phyloP scores from a whole-genome alignment of 2,329 filamentous ascomycete species.

The Phialocephala sp. region DNA sequence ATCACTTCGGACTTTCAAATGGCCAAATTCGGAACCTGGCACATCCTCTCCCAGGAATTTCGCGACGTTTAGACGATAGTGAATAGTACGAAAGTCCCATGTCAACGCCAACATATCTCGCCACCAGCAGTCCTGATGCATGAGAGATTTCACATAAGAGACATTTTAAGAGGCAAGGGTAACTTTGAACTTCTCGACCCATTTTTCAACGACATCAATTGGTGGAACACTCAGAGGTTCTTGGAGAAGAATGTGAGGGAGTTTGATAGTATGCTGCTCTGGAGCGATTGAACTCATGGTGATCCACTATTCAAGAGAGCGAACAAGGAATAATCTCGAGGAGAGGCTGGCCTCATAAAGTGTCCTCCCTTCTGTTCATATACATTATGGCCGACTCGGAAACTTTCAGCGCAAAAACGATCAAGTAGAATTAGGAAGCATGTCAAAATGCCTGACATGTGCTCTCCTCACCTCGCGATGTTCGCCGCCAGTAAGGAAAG shows the following conservation, averaged over 20 bases:
- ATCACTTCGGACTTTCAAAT: not conserved
- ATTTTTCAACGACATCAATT: conserved; percentile 1
- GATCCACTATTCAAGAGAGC: not conserved
- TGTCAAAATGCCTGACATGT: not conserved
- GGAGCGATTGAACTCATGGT: not conserved
- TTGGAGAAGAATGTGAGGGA: not conserved
- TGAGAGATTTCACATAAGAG: not conserved
- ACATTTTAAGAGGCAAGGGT: not conserved
- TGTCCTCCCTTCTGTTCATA: not conserved
- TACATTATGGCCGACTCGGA: not conserved
- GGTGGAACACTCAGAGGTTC: not conserved
- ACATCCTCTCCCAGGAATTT: not conserved
- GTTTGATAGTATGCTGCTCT: not conserved
- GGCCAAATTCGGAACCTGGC: not conserved
- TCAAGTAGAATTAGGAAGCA: not conserved
- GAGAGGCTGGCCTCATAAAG: not conserved
- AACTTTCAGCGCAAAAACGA: not conserved
- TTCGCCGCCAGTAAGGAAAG: not conserved
- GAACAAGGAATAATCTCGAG: not conserved
- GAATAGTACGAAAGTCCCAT: conserved; percentile 48
- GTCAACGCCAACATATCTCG: conserved; percentile 48
- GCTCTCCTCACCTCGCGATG: not conserved
- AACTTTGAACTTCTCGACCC: not conserved
- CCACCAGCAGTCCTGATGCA: conserved; percentile 38
- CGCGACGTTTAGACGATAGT: conserved; percentile 33